A percentile compares a stretch with the other conserved stretches of the same genome.
Conservation (phyloP, 192 early-diverging fungal species). For the Chytriomyces sp. region DNA sequence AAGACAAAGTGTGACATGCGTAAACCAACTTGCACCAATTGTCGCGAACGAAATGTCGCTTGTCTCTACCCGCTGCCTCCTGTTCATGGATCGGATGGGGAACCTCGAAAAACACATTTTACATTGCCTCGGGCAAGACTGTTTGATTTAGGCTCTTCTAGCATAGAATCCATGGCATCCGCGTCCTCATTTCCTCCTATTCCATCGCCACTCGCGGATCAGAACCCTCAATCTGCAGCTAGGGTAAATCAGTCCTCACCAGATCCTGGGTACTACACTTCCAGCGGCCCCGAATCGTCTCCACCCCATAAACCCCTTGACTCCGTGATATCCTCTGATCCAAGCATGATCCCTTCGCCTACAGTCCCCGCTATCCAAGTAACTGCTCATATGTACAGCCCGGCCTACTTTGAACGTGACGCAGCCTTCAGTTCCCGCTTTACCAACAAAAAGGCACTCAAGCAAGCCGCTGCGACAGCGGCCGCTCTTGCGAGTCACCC, state of each 20-base stretch:
- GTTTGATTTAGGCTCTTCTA: neutral
- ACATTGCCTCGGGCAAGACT: neutral
- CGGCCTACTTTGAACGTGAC: neutral
- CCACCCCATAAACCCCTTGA: neutral
- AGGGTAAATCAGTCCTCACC: neutral
- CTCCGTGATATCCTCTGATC: neutral
- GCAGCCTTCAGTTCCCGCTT: neutral
- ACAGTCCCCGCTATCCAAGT: neutral
- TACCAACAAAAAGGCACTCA: neutral
- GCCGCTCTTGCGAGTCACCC: neutral
- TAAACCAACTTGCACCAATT: neutral
- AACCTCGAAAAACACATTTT: neutral
- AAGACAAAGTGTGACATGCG: constrained; percentile 4
- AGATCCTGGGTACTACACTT: neutral
- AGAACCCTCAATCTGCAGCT: neutral
- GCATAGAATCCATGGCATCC: neutral
- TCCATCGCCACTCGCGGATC: neutral
- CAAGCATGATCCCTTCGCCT: neutral
- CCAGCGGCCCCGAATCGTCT: neutral
- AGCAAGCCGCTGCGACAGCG: neutral
- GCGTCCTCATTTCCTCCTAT: neutral
- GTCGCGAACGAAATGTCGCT: neutral
- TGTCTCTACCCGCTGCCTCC: constrained; percentile 1
- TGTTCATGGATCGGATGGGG: neutral
- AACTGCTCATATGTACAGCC: neutral